Evolutionary conservation across 78 protist species (phyloP).

Genomic region (Dictyostelium capitatum): DNA sequence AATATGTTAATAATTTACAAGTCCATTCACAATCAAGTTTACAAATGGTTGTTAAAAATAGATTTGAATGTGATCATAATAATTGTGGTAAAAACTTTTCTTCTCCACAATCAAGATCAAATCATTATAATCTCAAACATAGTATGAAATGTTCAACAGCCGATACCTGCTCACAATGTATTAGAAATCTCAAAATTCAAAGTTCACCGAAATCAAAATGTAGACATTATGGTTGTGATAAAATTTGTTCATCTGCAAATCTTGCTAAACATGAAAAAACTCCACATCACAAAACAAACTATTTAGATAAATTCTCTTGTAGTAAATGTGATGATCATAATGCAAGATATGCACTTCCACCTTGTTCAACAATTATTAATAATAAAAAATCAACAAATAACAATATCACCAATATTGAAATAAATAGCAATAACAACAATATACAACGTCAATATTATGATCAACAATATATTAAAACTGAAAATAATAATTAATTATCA

Average conservation of each 20-base stretch:
- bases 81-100: background rate
- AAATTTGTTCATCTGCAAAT: slow-evolving; percentile 12
- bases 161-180: background rate
- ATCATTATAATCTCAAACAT: background rate
- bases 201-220: slow-evolving; percentile 15
- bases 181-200: background rate
- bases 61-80: background rate
- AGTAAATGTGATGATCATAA: background rate
- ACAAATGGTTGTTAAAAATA: background rate
- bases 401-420: background rate
- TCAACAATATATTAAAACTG: background rate
- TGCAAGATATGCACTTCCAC: background rate
- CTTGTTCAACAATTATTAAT: background rate
- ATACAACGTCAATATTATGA: background rate
- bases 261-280: slow-evolving; percentile 20
- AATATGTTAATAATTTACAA: background rate
- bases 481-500: no score
- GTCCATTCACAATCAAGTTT: background rate
- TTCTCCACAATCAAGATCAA: slow-evolving; percentile 16
- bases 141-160: background rate
- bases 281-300: background rate
- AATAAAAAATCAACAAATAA: background rate
- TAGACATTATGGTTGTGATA: slow-evolving; percentile 12
- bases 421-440: background rate
- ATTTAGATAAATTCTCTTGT: background rate